Conservation (phyloP, 1,284 basidiomycete species). For the Boletus mariae region DNA sequence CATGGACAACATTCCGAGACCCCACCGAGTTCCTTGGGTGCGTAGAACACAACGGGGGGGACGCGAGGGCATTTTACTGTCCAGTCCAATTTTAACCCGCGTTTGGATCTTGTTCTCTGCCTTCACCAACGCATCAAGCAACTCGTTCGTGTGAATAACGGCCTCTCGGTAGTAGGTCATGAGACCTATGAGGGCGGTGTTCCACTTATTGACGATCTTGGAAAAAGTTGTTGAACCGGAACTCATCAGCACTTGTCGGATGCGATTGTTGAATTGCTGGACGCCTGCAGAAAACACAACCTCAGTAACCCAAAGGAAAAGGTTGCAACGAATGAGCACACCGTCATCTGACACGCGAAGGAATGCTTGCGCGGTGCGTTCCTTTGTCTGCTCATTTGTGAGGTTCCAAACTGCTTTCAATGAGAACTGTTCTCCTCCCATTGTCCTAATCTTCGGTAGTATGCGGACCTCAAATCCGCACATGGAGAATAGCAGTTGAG, state of each 20-base stretch:
- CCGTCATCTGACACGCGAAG: conserved; percentile 95
- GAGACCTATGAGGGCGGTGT: conserved; percentile 89
- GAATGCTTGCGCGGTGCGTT: conserved; percentile 96
- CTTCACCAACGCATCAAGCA: conserved; percentile 92
- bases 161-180: conserved; percentile 99
- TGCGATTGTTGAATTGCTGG: conserved; percentile 94
- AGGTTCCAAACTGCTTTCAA: conserved; percentile 97
- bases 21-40: conserved; percentile 90
- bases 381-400: conserved; percentile 94
- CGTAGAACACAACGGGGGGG: conserved; percentile 96
- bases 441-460: conserved; percentile 90
- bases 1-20: conserved; percentile 99
- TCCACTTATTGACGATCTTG: conserved; percentile 99
- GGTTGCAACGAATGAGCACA: conserved; percentile 19
- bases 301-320: conserved; percentile 17
- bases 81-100: conserved; percentile 97
- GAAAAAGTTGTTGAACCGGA: conserved; percentile 98
- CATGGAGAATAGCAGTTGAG: conserved; percentile 98
- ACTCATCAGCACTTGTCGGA: conserved; percentile 97
- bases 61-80: conserved; percentile 99
- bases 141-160: conserved; percentile 96
- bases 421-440: conserved; percentile 95
- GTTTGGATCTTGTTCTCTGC: conserved; percentile 99
- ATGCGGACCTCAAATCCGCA: conserved; percentile 97
- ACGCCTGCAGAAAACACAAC: conserved; percentile 55